Evolutionary conservation across 1,284 basidiomycete genomes (phyloP).

Genomic region (Lignosus rhinocerotis): DNA sequence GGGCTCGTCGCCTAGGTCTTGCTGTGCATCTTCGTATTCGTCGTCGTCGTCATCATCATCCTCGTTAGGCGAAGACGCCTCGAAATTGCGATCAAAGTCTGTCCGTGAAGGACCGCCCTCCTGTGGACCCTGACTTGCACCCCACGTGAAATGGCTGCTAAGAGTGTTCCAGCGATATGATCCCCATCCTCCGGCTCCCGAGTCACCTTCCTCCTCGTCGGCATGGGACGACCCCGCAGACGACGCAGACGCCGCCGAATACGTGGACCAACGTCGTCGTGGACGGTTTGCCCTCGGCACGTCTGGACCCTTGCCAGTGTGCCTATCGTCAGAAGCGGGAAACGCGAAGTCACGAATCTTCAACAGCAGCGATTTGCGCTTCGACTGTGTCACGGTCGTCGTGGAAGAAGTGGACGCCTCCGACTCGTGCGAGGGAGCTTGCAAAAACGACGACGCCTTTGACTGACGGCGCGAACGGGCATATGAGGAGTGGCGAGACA

Average conservation of each 20-base stretch:
- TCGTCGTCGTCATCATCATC: slow-evolving; percentile 31
- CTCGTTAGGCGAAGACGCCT: slow-evolving; percentile 29
- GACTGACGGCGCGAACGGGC: slow-evolving; percentile 32
- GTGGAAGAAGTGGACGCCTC: slow-evolving; percentile 29
- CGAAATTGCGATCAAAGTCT: slow-evolving; percentile 53
- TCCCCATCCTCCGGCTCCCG: slow-evolving; percentile 40
- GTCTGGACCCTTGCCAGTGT: slow-evolving; percentile 51
- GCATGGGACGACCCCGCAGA: slow-evolving; percentile 23
- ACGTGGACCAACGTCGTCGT: slow-evolving; percentile 36
- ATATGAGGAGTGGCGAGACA: slow-evolving; percentile 36
- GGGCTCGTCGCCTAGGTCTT: slow-evolving; percentile 41
- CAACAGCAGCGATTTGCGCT: slow-evolving; percentile 36
- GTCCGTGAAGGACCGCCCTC: slow-evolving; percentile 39
- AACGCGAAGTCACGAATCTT: slow-evolving; percentile 69
- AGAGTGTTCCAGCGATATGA: slow-evolving; percentile 46
- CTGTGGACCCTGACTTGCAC: slow-evolving; percentile 17
- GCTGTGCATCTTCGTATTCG: slow-evolving; percentile 19
- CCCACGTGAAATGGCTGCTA: slow-evolving; percentile 36
- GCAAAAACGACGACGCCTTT: slow-evolving; percentile 24
- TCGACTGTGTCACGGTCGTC: slow-evolving; percentile 21
- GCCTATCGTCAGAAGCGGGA: slow-evolving; percentile 50
- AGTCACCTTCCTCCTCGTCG: slow-evolving; percentile 28
- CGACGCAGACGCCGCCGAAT: slow-evolving; percentile 32
- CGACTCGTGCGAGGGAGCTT: slow-evolving; percentile 21
- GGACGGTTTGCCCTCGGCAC: slow-evolving; percentile 53